These are phyloP conservation scores for Pleurozium schreberi DNA, from an alignment of 225 moss, liverwort and hornwort species.

Conservation along the genomic window DNA sequence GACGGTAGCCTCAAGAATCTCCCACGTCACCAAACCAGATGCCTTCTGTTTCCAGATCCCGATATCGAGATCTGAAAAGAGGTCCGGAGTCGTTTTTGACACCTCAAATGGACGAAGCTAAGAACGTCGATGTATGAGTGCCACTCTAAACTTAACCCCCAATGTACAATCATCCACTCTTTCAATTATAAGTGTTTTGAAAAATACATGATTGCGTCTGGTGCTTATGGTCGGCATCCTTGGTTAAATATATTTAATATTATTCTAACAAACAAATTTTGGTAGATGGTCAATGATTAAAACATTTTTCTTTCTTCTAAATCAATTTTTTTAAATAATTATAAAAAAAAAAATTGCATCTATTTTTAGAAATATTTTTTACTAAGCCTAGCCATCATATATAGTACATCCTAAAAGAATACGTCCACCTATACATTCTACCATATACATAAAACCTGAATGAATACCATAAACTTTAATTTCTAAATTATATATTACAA, in stretches of 20 bases:
- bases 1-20: constrained; percentile 27
- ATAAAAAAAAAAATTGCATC: fast-evolving
- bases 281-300: fast-evolving
- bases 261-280: not conserved
- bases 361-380: not conserved
- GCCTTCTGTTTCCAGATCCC: not conserved
- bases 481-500: too few relatives aligned
- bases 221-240: not conserved
- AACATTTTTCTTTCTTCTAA: too few relatives aligned
- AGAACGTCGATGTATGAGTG: not conserved
- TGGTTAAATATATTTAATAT: not conserved
- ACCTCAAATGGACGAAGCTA: not conserved
- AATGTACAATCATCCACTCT: not conserved
- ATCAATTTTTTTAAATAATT: not conserved
- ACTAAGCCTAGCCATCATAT: fast-evolving
- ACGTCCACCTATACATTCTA: not conserved
- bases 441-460: fast-evolving
- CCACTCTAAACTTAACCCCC: not conserved
- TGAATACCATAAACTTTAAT: not conserved
- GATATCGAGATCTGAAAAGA: not conserved
- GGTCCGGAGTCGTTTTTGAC: not conserved
- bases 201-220: fast-evolving
- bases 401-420: not conserved
- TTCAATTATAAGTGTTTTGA: not conserved
- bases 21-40: constrained; percentile 7